Percentiles rank a stretch among this genome's conserved stretches.
These are phyloP conservation scores for Xylariaceae sp. DNA, from an alignment of 2,329 filamentous ascomycete species.

Conservation along the genomic window DNA sequence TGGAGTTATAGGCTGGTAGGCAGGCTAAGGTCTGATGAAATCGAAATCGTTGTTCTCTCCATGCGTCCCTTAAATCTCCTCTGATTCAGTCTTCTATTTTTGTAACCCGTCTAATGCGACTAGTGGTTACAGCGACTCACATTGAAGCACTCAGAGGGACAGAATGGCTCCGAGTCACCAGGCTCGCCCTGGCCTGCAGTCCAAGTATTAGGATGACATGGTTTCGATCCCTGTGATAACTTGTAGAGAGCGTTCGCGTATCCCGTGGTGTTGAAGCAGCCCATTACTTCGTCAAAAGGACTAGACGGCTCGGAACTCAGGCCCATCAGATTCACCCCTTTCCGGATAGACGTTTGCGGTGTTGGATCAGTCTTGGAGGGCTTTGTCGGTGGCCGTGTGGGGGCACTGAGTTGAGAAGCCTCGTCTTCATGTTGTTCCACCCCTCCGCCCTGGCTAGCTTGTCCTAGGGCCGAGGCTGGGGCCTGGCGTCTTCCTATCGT, in stretches of 20 bases:
- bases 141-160: constrained; percentile 18
- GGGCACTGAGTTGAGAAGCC: background rate
- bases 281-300: background rate
- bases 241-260: background rate
- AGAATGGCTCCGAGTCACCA: constrained; percentile 27
- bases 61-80: too few species aligned
- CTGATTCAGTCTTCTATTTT: too few species aligned
- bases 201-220: constrained; percentile 27
- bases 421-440: background rate
- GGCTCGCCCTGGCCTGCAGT: constrained; percentile 24
- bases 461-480: background rate
- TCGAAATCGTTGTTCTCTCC: too few species aligned
- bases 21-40: too few species aligned
- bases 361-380: background rate
- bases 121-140: constrained; percentile 11
- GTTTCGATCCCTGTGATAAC: constrained; percentile 2
- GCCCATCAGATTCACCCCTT: background rate
- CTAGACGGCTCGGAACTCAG: background rate
- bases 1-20: too few species aligned
- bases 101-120: too few species aligned
- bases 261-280: background rate
- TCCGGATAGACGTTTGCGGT: background rate
- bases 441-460: background rate
- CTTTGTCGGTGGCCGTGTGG: background rate
- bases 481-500: background rate